These are phyloP conservation scores for Anastatica hierochuntica DNA, from an alignment of 345 rosid genomes.

Conservation along the genomic window DNA sequence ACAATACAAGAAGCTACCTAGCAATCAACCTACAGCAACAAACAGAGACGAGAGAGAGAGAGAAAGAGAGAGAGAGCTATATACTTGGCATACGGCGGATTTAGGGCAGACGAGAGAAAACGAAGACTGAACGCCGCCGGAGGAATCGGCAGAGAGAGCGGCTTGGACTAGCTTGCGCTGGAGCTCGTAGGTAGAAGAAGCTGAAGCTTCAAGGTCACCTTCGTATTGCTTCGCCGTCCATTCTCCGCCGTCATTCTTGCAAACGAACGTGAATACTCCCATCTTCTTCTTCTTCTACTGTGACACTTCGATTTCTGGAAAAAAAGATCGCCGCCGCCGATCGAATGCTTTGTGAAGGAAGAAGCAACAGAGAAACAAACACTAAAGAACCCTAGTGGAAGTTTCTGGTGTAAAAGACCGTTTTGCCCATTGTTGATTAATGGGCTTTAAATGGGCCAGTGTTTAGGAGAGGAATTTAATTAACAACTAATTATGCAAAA, in stretches of 20 bases:
- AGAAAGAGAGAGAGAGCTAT: neutral
- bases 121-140: constrained; percentile 66
- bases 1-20: neutral
- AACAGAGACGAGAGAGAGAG: no score
- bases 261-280: constrained; percentile 58
- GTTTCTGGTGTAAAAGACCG: neutral
- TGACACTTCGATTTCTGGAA: neutral
- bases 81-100: constrained; percentile 74
- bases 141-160: constrained; percentile 41
- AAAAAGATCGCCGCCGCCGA: no score
- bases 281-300: constrained; percentile 12
- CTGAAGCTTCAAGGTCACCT: constrained; percentile 60
- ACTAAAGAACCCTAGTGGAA: neutral
- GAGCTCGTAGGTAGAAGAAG: constrained; percentile 50
- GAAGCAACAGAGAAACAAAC: neutral
- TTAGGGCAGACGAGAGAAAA: constrained; percentile 60
- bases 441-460: neutral
- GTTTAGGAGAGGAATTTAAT: neutral
- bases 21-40: neutral
- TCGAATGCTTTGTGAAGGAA: no score
- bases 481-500: no score
- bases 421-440: neutral
- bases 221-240: constrained; percentile 61
- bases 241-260: constrained; percentile 33
- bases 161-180: constrained; percentile 68